Percentiles rank a stretch among this genome's conserved stretches.
Conservation (phyloP, 352 stramenopile species). For the Nannochloropsis limnetica region DNA sequence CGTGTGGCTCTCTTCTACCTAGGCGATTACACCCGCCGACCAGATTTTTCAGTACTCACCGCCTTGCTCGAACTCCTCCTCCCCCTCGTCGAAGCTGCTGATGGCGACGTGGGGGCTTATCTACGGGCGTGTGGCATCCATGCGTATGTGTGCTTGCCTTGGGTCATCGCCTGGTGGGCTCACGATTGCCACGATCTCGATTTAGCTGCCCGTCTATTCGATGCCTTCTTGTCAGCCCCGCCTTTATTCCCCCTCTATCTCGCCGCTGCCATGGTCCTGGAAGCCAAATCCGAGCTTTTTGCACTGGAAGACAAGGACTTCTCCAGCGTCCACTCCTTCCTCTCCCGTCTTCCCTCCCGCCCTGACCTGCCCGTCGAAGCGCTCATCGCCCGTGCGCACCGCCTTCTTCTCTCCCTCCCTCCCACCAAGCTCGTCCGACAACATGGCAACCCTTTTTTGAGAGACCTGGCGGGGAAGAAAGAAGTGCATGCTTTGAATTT, state of each 20-base stretch:
- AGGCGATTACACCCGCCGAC: not conserved
- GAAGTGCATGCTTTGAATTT: constrained; percentile 28
- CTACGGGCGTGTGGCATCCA: constrained; percentile 27
- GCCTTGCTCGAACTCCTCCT: not conserved
- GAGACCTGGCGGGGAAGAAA: not conserved
- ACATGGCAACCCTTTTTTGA: constrained; percentile 6
- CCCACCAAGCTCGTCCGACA: not conserved
- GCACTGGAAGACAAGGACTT: constrained; percentile 1
- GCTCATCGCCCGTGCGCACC: not conserved
- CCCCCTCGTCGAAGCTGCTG: not conserved
- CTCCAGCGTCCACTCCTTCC: not conserved
- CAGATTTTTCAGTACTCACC: not conserved
- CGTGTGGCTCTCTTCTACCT: constrained; percentile 1
- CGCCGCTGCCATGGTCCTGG: not conserved
- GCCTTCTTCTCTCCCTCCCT: not conserved
- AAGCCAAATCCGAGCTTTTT: constrained; percentile 28
- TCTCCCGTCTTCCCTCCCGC: constrained; percentile 12
- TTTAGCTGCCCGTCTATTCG: not conserved
- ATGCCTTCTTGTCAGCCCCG: constrained; percentile 12
- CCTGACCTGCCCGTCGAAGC: not conserved
- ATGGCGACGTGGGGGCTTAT: not conserved
- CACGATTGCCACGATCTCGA: constrained; percentile 27
- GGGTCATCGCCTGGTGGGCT: constrained; percentile 26
- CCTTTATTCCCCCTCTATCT: constrained; percentile 12
- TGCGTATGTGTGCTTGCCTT: constrained; percentile 14